Evolutionary conservation across 768 basidiomycete species (phyloP).

Genomic region (Piloderma croceum): DNA sequence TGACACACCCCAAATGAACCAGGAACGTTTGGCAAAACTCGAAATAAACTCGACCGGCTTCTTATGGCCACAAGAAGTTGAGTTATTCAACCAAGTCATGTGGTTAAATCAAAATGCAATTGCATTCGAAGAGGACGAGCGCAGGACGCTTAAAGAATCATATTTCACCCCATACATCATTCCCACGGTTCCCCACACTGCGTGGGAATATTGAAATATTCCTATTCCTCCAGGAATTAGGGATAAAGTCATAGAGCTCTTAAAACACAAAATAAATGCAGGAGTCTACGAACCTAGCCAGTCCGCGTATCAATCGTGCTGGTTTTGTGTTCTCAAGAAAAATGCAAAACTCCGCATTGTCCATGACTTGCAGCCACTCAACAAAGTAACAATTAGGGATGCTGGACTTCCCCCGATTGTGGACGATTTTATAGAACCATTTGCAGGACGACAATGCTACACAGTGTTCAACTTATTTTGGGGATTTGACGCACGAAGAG

Average conservation of each 20-base stretch:
- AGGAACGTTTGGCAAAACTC: too few species aligned
- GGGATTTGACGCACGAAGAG: conserved; percentile 20
- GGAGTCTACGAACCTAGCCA: too few species aligned
- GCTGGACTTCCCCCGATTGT: conserved; percentile 29
- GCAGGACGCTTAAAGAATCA: conserved; percentile 21
- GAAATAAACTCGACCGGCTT: conserved; percentile 11
- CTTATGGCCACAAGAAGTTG: too few species aligned
- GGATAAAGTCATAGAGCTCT: conserved; percentile 23
- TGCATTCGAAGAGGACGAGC: conserved; percentile 24
- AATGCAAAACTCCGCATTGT: conserved; percentile 28
- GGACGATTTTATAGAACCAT: conserved; percentile 29
- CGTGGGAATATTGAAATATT: conserved; percentile 30
- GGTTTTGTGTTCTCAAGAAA: conserved; percentile 37
- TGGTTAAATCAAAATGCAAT: too few species aligned
- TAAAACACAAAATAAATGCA: too few species aligned
- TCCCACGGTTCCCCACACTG: conserved; percentile 28
- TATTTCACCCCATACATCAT: conserved; percentile 22
- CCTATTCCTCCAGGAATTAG: conserved; percentile 32
- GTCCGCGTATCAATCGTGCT: too few species aligned
- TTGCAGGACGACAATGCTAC: too few species aligned
- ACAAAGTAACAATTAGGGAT: conserved; percentile 35
- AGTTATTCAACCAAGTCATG: too few species aligned
- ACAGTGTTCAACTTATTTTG: too few species aligned
- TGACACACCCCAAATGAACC: too few species aligned
- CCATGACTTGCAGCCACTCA: conserved; percentile 34